These are phyloP conservation scores for Dunaliella primolecta DNA, from an alignment of 139 green algal species.

Conservation along the genomic window DNA sequence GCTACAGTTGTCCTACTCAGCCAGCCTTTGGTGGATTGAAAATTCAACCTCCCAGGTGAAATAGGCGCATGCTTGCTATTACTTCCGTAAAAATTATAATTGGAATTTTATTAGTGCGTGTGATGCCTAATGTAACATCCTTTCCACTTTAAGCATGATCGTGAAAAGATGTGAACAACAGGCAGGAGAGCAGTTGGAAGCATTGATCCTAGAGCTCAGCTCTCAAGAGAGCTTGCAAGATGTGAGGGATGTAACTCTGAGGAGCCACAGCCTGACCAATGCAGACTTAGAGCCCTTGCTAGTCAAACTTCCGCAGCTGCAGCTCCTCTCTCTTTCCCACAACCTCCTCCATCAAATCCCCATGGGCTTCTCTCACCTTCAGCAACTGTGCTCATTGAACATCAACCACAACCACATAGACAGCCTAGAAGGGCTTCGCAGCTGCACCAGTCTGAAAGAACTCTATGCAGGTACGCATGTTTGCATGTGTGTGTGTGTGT, in stretches of 20 bases:
- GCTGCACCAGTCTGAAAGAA: constrained; percentile 28
- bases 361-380: constrained; percentile 22
- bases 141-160: no score
- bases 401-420: constrained; percentile 35
- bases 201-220: constrained; percentile 21
- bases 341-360: constrained; percentile 25
- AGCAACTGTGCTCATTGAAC: constrained; percentile 27
- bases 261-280: constrained; percentile 21
- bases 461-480: no score
- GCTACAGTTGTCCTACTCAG: no score
- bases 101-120: no score
- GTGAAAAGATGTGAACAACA: no score
- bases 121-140: no score
- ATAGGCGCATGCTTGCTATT: no score
- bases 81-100: no score
- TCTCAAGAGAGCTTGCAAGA: constrained; percentile 22
- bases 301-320: constrained; percentile 12
- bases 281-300: neutral
- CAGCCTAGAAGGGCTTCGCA: constrained; percentile 28
- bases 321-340: constrained; percentile 36
- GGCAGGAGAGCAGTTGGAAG: no score
- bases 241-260: constrained; percentile 24
- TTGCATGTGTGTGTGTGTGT: no score
- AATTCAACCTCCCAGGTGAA: no score
- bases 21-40: no score